Base-by-base conservation (phyloP, 768 basidiomycete species). In the Kwoniella sp. region DNA sequence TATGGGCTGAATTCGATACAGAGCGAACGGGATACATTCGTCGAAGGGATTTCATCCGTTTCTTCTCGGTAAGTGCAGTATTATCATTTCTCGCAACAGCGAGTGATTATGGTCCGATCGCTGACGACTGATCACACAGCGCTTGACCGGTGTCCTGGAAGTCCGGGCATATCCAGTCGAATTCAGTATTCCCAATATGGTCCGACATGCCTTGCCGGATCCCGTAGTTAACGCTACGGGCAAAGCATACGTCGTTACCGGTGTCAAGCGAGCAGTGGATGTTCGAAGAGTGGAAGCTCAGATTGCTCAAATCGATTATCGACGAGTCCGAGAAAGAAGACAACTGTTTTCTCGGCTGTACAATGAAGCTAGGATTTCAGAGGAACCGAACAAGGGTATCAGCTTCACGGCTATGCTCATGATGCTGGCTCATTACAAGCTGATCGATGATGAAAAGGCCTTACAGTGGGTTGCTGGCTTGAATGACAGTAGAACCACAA, bases 331-430 rank as follows among this genome's bases (percentile, higher is more conserved):
- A 58, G 84, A 85, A 68, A 85, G 92, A 46, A 85, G 89, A 68
- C 84, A 83, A 2, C 81, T 88, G 22, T 94, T 90, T 74, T 86
- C 85, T 69, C 85, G 89, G 22, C 81, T 97, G 1, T 92, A 89
- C 71, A 89, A 95, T 73, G 95, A 97, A 82, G 93, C 94, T 1
- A 83, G 82, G 68, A 85, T 93, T 30, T 85, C 87, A 2, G 86
- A 88, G 65, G 85, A 88, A 64, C 84, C 83, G 30, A 86, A 87
- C 1, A 84, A 86, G 55, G 93, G 93, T 9, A 91, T 98, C 64
- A 90, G 91, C 24, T 97, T 97, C 82, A 90, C 88, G 0, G 85
- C 87, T 49, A 95, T 95, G 90, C 84, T 98, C 2, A 76, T 90
- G 33, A 81, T 97, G 49, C 82, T 98, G 44, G 89, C 91, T 0